Evolutionary conservation across 495 filamentous ascomycete species (phyloP), one percentile per base, ranked within the genome.

Genomic region (Daldinia caldariorum): DNA sequence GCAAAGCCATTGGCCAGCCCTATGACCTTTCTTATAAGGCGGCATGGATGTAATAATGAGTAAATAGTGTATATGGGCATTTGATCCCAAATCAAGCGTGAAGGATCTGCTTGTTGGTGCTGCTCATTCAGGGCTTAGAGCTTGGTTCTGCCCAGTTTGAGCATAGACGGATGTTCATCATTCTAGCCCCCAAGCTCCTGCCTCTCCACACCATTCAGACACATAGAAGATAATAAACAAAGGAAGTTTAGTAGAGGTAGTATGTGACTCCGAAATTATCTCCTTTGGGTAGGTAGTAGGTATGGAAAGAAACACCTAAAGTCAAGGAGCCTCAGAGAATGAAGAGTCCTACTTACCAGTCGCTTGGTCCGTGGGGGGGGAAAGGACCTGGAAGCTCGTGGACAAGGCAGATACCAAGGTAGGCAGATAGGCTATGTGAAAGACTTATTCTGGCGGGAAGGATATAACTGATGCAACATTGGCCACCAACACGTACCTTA

Each of bases 1-100:
- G 60, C 61, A 66, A 53, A 58, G n/a, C 57, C 58, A 69, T 72
- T 64, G 65, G 61, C 70, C 70, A 72, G 70, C 70, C 70, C 70
- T 72, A 72, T 69, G 70, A 66, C 58, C 56, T 60, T 3, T 35
- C 16, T 8, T 38, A 26, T 26, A 18, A 34, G 58, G 51, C 32
- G 57, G 43, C 56, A 66, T 63, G 66, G 66, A 51, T 70, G 32
- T 47, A 26, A 26, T 26, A 1, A 13, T 8, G 29, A 63, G 56
- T 47, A 39, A 4, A 4, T 39, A 39, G 58, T 18, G 39, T 54
- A 39, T 45, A 35, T 16, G 4, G 38, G 53, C 9, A 65, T 41
- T 35, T 35, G 43, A 29, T 6, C 58, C 58, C 41, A 39, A 31
- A 10, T 32, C 26, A 32, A 29, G 37, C 9, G 49, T 59, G 50